Percentiles rank a stretch among this genome's conserved stretches.
Evolutionary conservation across 495 filamentous ascomycete species (phyloP).

Genomic region (Xylaria cubensis): DNA sequence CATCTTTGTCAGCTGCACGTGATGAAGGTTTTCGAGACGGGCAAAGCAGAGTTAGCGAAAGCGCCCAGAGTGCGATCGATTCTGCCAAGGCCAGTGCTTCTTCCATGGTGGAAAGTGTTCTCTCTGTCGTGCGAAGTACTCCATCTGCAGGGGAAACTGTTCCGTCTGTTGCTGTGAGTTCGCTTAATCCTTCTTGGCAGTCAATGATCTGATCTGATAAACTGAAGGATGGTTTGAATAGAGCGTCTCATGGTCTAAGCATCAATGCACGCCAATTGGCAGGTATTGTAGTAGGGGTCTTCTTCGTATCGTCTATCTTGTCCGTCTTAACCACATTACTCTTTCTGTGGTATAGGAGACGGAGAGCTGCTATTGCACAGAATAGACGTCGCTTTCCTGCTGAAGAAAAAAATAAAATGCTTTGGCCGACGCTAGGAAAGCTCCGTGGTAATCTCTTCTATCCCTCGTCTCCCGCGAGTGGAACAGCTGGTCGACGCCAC

Average conservation of each 20-base stretch:
- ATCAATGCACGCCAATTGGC: conserved; percentile 32
- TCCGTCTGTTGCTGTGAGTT: conserved; percentile 13
- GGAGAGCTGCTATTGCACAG: neutral
- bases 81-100: conserved; percentile 28
- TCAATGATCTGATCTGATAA: neutral
- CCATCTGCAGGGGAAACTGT: neutral
- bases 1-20: conserved; percentile 11
- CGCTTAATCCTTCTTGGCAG: neutral
- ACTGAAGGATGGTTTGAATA: conserved; percentile 19
- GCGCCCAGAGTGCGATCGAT: conserved; percentile 27
- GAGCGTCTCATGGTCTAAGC: conserved; percentile 21
- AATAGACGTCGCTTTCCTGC: conserved; percentile 16
- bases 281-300: conserved; percentile 35
- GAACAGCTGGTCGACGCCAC: neutral
- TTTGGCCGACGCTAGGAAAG: neutral
- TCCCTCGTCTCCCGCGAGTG: neutral
- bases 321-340: conserved; percentile 33
- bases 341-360: conserved; percentile 33
- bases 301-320: conserved; percentile 29
- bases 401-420: neutral
- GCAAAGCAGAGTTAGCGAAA: conserved; percentile 26
- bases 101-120: conserved; percentile 23
- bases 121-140: conserved; percentile 3
- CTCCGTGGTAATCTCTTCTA: neutral
- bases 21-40: conserved; percentile 1